Evolutionary conservation across 441 rosid genomes (phyloP), one percentile per base, ranked within the genome.

Genomic region (Pelargonium australe): DNA sequence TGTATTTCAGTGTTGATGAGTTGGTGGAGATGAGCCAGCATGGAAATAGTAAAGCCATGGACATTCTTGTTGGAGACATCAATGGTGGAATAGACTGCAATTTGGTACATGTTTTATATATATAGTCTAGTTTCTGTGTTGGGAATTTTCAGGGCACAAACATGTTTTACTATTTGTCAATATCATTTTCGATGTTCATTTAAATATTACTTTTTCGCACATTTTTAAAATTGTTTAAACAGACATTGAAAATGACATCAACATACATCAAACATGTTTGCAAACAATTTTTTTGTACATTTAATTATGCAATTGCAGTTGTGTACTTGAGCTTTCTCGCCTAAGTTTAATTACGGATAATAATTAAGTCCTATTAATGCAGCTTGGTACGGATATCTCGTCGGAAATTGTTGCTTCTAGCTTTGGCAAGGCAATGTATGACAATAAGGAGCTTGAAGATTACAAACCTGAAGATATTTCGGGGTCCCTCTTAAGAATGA

Each of bases 21-120:
- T 77, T 95, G 85, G 85, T 95, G 68, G 98, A 92, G 81, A 89
- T 95, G 79, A 89, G 97, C 81, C 99, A 92, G 80, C 86, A 80
- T 83, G 99, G 99, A 82, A 90, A 95, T 73, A 92, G 92, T 79
- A 80, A 97, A 68, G 80, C 89, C 47, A 84, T 95, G 64, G 99
- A 95, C 84, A 95, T 90, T 97, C 95, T 95, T 77, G 97, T 92
- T 75, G 99, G 99, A 70, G 99, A 95, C 84, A 95, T 92, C 71
- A 90, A 92, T 79, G 98, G 99, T 74, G 98, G 98, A 65, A 86
- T 83, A 89, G 98, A 92, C 74, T 95, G 92, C 79, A 85, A 81
- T 68, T 92, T 90, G 99, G 99, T 95, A 84, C 45, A 70, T 31
- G 66, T 4, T 31, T 31, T 31, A 31, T 31, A 31, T 31, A 31